Evolutionary conservation across 2,329 filamentous ascomycete species (phyloP), one percentile per base, ranked within the genome.

Genomic region (Pseudogymnoascus sp.): DNA sequence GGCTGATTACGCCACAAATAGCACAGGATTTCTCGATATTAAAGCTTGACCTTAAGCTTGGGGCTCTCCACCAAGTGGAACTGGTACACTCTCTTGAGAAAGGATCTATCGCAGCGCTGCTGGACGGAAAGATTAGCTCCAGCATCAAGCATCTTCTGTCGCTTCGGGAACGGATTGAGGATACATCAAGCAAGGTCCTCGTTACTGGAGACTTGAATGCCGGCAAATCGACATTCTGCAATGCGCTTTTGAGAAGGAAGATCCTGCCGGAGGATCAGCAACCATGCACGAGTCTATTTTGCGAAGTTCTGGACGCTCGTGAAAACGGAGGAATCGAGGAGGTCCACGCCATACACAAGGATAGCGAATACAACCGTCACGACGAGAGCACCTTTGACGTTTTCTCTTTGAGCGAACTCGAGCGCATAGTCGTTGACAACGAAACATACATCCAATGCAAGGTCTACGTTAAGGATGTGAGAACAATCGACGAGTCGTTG

Each of bases 201-300:
- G 88, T 99, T 17, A 99, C 95, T 0, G 95, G 95, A 71, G 95
- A 99, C 73, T 77, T 99, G 62, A 99, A 99, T 72, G 93, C 95
- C 7, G 95, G 95, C 72, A 99, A 99, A 74, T 99, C 95, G 3
- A 99, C 95, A 0, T 99, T 99, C 71, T 99, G 95, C 78, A 99
- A 99, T 75, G 95, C 95, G n/a, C 80, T 99, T 1, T 78, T 99
- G 42, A 88, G 95, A 65, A 86, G 93, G 66, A 97, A 97, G 76
- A 85, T 99, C 29, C 78, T 99, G 3, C 95, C 95, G 0, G 95
- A 97, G 76, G 95, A 99, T 70, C 93, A 99, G 75, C 95, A 97
- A 73, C 95, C 95, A 1, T 99, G 95, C 76, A 99, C 95, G 1
- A 95, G 91, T 76, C 96, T 99, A 64, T 99, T 99, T 77, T 99